A percentile compares a stretch with the other conserved stretches of the same genome.
phyloP scores from a whole-genome alignment of 1,284 basidiomycete genomes.

The Anthracocystis setariae region DNA sequence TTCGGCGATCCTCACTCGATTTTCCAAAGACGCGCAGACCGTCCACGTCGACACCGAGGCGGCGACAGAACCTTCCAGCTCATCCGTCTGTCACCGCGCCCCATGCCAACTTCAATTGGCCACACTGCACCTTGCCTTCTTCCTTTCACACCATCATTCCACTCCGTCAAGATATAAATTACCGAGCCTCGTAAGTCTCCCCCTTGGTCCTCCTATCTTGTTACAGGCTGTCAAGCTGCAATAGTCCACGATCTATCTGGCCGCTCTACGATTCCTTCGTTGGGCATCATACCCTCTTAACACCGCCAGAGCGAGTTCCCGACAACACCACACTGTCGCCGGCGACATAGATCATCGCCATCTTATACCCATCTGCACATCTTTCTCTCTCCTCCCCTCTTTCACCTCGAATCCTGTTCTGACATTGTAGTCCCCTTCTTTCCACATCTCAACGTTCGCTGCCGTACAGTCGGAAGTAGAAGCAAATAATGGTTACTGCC shows the following conservation, averaged over 20 bases:
- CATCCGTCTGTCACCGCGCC: conserved; percentile 15
- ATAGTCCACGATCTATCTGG: conserved; percentile 1
- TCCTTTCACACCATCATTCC: conserved; percentile 24
- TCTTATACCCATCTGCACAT: conserved; percentile 8
- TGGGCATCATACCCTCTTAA: conserved; percentile 4
- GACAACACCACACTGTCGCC: neutral
- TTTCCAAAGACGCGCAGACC: too few relatives aligned
- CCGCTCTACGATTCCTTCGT: neutral
- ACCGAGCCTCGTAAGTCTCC: conserved; percentile 30
- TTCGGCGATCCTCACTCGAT: too few relatives aligned
- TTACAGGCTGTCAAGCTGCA: neutral
- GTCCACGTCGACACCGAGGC: conserved; percentile 38
- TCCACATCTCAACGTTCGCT: neutral
- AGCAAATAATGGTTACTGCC: conserved; percentile 34
- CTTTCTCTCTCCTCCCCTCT: too few relatives aligned
- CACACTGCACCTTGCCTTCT: conserved; percentile 3
- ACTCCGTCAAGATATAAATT: conserved; percentile 42
- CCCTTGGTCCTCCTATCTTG: neutral
- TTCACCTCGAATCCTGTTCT: neutral
- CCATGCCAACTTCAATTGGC: conserved; percentile 1
- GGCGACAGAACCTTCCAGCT: conserved; percentile 39
- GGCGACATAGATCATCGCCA: neutral
- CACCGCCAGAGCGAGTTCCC: neutral
- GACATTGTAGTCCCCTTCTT: neutral
- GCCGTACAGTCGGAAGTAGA: conserved; percentile 36